Evolutionary conservation across 2,329 filamentous ascomycete genomes (phyloP), one percentile per base, ranked within the genome.

Genomic region (Colletotrichum gigasporum): DNA sequence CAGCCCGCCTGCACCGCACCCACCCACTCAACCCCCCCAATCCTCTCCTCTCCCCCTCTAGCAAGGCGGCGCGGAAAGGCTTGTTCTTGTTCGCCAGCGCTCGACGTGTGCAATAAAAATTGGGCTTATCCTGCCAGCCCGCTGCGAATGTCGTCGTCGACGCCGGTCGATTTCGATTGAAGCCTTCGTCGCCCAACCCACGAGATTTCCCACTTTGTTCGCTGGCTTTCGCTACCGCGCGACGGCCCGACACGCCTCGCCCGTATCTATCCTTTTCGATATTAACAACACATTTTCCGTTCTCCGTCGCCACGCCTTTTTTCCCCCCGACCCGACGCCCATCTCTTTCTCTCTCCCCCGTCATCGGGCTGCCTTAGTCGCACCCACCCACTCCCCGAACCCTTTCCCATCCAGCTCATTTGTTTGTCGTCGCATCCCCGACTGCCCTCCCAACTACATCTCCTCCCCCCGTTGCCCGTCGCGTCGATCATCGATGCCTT

Each of bases 401-500:
- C 41, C 42, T 55, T 54, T 50, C 42, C 28, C 53, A 47, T 61
- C 35, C 56, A 50, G 41, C 45, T 48, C 42, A 44, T 44, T 56
- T 47, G 37, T 58, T 51, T 65, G 58, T 47, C 16, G 59, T 63
- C 63, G 63, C 63, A 65, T 63, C 59, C 58, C 50, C 47, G 47
- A 51, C 53, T 59, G 45, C 58, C 63, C 45, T 52, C 51, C 52
- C 30, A 58, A 20, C 41, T 57, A 50, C 37, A 32, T 20, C 16
- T 47, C 53, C 53, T 30, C 30, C 41, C 47, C 48, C 45, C 63
- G 24, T 65, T 50, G 44, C 45, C n/a, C 44, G 37, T 53, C 58
- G 51, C 63, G 63, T 54, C 58, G 63, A 63, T 65, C 59, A 65
- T 63, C 63, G 58, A 65, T 65, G 63, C 63, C 51, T 65, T 63